A percentile compares a stretch with the other conserved stretches of the same genome.
Evolutionary conservation across 2,329 filamentous ascomycete species (phyloP).

Genomic region (Aspergillus vadensis): DNA sequence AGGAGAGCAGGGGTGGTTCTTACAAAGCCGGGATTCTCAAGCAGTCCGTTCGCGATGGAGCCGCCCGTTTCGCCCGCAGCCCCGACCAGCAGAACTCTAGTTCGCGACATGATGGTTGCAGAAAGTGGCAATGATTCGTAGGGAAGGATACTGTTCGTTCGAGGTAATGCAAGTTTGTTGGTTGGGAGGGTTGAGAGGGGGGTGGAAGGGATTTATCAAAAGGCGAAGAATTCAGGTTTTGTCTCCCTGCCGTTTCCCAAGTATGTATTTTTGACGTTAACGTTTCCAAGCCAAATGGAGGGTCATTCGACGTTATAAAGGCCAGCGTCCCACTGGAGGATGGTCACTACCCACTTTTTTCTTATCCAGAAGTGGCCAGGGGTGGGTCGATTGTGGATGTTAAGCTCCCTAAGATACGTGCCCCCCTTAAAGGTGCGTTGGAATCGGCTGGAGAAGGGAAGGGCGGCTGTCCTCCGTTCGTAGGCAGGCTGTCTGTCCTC

Average conservation of each 20-base stretch:
- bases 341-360: constrained; percentile 38
- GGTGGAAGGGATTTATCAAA: constrained; percentile 3
- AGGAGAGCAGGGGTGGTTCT: constrained; percentile 11
- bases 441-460: constrained; percentile 13
- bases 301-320: constrained; percentile 39
- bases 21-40: constrained; percentile 33
- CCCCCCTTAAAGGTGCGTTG: constrained; percentile 14
- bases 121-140: constrained; percentile 10
- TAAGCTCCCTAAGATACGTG: constrained; percentile 17
- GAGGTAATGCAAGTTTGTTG: not conserved
- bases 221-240: constrained; percentile 1
- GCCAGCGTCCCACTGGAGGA: constrained; percentile 30
- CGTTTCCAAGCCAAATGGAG: constrained; percentile 25
- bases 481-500: constrained; percentile 2
- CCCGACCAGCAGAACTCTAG: constrained; percentile 42
- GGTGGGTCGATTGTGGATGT: constrained; percentile 40
- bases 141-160: not conserved
- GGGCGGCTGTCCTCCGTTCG: constrained; percentile 2
- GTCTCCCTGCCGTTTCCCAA: constrained; percentile 5
- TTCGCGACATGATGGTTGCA: constrained; percentile 35
- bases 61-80: constrained; percentile 45
- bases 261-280: constrained; percentile 14
- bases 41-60: constrained; percentile 41
- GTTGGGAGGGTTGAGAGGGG: not conserved
- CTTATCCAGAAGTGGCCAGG: constrained; percentile 29